These are phyloP conservation scores for Blastomyces silverae DNA, from an alignment of 2,329 filamentous ascomycete species.

Conservation along the genomic window DNA sequence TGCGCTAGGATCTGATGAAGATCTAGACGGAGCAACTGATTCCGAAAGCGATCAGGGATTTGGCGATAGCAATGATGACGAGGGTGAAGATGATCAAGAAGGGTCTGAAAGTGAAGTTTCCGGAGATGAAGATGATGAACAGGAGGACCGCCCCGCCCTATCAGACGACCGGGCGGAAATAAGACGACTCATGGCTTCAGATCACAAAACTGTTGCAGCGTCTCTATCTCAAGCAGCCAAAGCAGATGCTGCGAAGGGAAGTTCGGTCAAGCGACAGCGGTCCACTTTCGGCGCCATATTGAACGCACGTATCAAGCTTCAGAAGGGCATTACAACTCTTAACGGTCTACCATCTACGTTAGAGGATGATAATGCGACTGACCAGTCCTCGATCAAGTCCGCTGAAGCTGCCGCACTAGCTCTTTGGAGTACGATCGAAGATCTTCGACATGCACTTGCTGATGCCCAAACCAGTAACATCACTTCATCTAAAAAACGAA, in stretches of 20 bases:
- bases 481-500: conserved; percentile 39
- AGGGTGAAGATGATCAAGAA: conserved; percentile 25
- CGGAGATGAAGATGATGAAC: conserved; percentile 24
- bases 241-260: conserved; percentile 75
- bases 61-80: conserved; percentile 24
- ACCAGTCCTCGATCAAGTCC: conserved; percentile 54
- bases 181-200: conserved; percentile 59
- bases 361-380: conserved; percentile 32
- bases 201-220: conserved; percentile 59
- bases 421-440: conserved; percentile 65
- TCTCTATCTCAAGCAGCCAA: conserved; percentile 61
- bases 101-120: conserved; percentile 25
- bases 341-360: conserved; percentile 60
- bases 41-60: conserved; percentile 28
- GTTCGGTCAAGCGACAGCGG: conserved; percentile 78
- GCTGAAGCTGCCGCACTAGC: conserved; percentile 81
- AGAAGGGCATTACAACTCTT: conserved; percentile 77
- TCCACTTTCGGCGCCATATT: conserved; percentile 81
- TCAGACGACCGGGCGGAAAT: conserved; percentile 52
- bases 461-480: conserved; percentile 33
- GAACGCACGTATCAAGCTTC: conserved; percentile 83
- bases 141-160: conserved; percentile 23
- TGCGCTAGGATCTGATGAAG: conserved; percentile 27
- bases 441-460: conserved; percentile 37
- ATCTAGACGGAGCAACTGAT: conserved; percentile 23